Evolutionary conservation across 768 basidiomycete species (phyloP).

Genomic region (Suillus occidentalis): DNA sequence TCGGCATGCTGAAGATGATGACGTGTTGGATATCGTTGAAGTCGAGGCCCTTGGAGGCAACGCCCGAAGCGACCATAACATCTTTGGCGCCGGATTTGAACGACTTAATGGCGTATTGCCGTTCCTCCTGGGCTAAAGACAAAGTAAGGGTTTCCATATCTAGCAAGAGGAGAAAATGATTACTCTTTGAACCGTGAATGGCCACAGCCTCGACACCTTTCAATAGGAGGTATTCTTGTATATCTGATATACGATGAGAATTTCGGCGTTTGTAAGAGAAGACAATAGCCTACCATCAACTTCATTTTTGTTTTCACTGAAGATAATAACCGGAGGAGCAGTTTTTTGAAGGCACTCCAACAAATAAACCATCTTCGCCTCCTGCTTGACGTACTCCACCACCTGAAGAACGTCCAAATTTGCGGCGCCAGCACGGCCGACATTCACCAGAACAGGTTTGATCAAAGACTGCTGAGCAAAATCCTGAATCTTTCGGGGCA

Average conservation of each 20-base stretch:
- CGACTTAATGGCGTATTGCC: slow-evolving; percentile 97
- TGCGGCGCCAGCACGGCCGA: slow-evolving; percentile 96
- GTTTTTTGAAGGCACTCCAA: slow-evolving; percentile 98
- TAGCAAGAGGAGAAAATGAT: neutral
- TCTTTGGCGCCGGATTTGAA: slow-evolving; percentile 98
- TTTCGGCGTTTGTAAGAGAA: neutral
- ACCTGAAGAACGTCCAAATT: slow-evolving; percentile 95
- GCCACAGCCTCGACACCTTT: slow-evolving; percentile 99
- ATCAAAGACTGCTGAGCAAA: slow-evolving; percentile 98
- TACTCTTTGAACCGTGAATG: slow-evolving; percentile 97
- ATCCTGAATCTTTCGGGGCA: slow-evolving; percentile 99
- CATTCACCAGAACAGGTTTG: slow-evolving; percentile 92
- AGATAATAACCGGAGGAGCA: slow-evolving; percentile 95
- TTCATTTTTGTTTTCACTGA: slow-evolving; percentile 99
- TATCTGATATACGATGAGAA: slow-evolving; percentile 56
- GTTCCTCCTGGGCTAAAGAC: slow-evolving; percentile 87
- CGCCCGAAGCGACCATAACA: slow-evolving; percentile 98
- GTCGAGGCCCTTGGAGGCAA: slow-evolving; percentile 97
- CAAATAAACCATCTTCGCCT: slow-evolving; percentile 99
- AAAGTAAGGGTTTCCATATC: slow-evolving; percentile 5
- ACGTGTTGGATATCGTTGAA: slow-evolving; percentile 99
- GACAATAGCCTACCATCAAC: slow-evolving; percentile 76
- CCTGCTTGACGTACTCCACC: slow-evolving; percentile 98
- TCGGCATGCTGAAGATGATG: slow-evolving; percentile 99
- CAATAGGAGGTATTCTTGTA: slow-evolving; percentile 93